Percentiles rank a stretch among this genome's conserved stretches.
phyloP scores from a whole-genome alignment of 192 early-diverging fungal genomes.

The Podila horticola region DNA sequence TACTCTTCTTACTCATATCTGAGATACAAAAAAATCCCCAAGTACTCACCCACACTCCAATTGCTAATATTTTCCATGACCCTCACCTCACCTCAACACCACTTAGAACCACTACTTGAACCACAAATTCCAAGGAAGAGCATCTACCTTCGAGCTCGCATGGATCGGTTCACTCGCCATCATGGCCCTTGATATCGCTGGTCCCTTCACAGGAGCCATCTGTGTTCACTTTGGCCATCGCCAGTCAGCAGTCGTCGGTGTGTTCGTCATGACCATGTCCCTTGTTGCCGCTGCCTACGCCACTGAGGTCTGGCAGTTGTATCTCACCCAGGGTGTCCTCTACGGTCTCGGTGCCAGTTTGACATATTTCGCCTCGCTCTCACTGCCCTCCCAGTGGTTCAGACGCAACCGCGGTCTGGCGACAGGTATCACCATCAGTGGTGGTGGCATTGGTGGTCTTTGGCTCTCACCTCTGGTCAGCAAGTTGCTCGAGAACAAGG shows the following conservation, averaged over 20 bases:
- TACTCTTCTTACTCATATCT: too few species aligned
- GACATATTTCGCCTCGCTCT: constrained; percentile 61
- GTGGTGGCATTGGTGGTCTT: not conserved
- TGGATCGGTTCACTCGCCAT: not conserved
- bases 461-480: not conserved
- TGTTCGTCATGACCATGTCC: not conserved
- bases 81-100: constrained; percentile 39
- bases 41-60: too few species aligned
- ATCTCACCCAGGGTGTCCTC: not conserved
- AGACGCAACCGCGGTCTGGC: constrained; percentile 62
- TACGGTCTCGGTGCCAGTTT: constrained; percentile 27
- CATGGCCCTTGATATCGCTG: not conserved
- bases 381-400: constrained; percentile 70
- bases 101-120: constrained; percentile 68
- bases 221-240: not conserved
- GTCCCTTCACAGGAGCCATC: not conserved
- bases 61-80: too few species aligned
- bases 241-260: not conserved
- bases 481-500: not conserved
- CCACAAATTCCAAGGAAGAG: constrained; percentile 40
- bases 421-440: constrained; percentile 48
- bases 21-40: too few species aligned
- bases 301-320: not conserved
- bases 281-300: not conserved
- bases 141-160: not conserved